Conservation (phyloP, 1,284 basidiomycete species). For the Rhodotorula sp. region DNA sequence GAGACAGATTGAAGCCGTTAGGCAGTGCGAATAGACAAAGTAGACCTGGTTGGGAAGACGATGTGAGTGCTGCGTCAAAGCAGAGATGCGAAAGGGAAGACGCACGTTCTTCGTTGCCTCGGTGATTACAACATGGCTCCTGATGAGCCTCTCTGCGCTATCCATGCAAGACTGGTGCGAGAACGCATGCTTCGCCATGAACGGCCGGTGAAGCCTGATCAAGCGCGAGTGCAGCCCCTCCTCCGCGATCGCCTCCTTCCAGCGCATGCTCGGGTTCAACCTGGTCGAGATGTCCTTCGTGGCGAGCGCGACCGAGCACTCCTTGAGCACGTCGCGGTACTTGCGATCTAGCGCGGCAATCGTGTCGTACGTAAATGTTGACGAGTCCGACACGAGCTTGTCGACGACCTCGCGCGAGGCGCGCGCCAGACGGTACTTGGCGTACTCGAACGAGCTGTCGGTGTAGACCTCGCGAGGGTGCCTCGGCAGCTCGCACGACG, state of each 20-base stretch:
- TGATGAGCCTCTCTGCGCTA: conserved; percentile 24
- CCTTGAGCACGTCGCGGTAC: conserved; percentile 19
- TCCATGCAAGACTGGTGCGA: conserved; percentile 26
- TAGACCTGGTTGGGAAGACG: conserved; percentile 3
- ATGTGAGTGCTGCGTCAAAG: not conserved
- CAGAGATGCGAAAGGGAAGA: not conserved
- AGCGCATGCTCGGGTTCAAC: not conserved
- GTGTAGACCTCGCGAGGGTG: conserved; percentile 25
- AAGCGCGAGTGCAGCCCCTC: conserved; percentile 22
- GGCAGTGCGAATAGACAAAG: conserved; percentile 29
- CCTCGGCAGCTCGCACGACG: conserved; percentile 27
- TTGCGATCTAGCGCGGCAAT: conserved; percentile 31
- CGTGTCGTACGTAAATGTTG: conserved; percentile 24
- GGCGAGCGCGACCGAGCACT: not conserved
- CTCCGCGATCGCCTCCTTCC: conserved; percentile 25
- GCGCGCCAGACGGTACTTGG: conserved; percentile 13
- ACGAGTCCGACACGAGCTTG: conserved; percentile 16
- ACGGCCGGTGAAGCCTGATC: conserved; percentile 29
- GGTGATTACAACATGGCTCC: conserved; percentile 9
- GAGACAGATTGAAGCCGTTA: conserved; percentile 29
- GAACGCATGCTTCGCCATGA: conserved; percentile 25
- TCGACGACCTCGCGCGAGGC: conserved; percentile 8
- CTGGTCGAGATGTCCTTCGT: not conserved
- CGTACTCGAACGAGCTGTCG: conserved; percentile 31
- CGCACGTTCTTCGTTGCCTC: conserved; percentile 6